A percentile compares a stretch with the other conserved stretches of the same genome.
phyloP scores from a whole-genome alignment of 2,329 filamentous ascomycete species.

The Monilinia aucupariae region DNA sequence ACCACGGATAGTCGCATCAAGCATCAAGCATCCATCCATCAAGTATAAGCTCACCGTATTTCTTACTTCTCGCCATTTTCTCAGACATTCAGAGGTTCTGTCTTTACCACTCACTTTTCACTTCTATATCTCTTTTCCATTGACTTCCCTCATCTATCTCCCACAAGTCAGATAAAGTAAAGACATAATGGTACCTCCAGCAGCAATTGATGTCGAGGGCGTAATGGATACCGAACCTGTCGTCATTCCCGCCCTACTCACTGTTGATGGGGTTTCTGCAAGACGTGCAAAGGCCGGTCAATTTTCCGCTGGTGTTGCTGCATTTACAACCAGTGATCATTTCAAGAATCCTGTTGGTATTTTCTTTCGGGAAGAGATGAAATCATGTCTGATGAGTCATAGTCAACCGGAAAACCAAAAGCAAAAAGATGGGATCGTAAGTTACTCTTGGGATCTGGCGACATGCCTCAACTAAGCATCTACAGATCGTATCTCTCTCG shows the following conservation, averaged over 20 bases:
- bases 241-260: slow-evolving; percentile 42
- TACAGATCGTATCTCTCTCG: slow-evolving; percentile 51
- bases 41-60: slow-evolving; percentile 7
- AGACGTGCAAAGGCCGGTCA: slow-evolving; percentile 66
- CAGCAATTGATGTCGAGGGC: slow-evolving; percentile 34
- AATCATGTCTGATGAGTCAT: slow-evolving; percentile 27
- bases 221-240: slow-evolving; percentile 41
- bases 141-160: neutral
- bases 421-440: slow-evolving; percentile 81
- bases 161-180: neutral
- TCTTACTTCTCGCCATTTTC: neutral
- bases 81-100: neutral
- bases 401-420: slow-evolving; percentile 59
- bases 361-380: neutral
- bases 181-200: slow-evolving; percentile 42
- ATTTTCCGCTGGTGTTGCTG: slow-evolving; percentile 70
- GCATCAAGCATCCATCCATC: neutral
- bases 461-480: slow-evolving; percentile 13
- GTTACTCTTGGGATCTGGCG: slow-evolving; percentile 38
- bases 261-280: slow-evolving; percentile 60
- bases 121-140: neutral
- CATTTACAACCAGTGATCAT: slow-evolving; percentile 70
- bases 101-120: neutral
- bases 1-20: slow-evolving; percentile 9
- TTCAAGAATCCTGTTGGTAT: slow-evolving; percentile 68